Evolutionary conservation across 202 grass and related monocot genomes (phyloP), one percentile per base, ranked within the genome.

Genomic region (Schoenoplectus tabernaemontani): DNA sequence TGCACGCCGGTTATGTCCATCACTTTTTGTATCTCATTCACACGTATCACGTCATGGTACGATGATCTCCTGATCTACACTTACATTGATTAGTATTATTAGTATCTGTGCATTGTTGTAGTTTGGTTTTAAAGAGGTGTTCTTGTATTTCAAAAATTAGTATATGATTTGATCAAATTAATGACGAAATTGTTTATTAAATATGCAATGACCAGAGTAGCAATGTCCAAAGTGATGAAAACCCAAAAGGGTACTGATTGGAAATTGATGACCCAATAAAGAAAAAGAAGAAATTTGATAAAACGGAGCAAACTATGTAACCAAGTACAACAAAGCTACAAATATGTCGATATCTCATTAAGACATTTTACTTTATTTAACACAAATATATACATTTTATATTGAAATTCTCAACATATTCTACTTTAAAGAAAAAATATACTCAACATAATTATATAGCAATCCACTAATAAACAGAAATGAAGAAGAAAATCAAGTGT

Each of bases 21-120:
- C 57, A 98, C 89, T 39, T 91, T 91, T 72, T 92, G 89, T 59
- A 98, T 98, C 84, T 98, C 96, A 32, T 86, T 86, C 3, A 96
- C 96, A 24, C 95, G 77, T 79, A 98, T 98, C 83, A 98, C 95
- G 81, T 98, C 95, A 83, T 98, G 95, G 91, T 98, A 98, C 5
- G 95, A 95, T 2, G 95, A 98, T 74, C 91, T 89, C 53, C 95
- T 89, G 83, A 98, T 98, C 89, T 98, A 84, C 80, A 89, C 62
- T 73, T 34, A 16, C 16, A 81, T 59, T 41, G 46, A 36, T 75
- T 54, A 56, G 5, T 15, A 75, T 54, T 34, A 73, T 73, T 51
- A 47, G 44, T 32, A 30, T 51, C 13, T 30, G 43, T 72, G 23
- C 41, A 73, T 73, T 73, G 23, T 3, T 70, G 41, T 44, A 71